Base-by-base conservation (phyloP, 2,329 filamentous ascomycete species). In the Alternaria conjuncta region DNA sequence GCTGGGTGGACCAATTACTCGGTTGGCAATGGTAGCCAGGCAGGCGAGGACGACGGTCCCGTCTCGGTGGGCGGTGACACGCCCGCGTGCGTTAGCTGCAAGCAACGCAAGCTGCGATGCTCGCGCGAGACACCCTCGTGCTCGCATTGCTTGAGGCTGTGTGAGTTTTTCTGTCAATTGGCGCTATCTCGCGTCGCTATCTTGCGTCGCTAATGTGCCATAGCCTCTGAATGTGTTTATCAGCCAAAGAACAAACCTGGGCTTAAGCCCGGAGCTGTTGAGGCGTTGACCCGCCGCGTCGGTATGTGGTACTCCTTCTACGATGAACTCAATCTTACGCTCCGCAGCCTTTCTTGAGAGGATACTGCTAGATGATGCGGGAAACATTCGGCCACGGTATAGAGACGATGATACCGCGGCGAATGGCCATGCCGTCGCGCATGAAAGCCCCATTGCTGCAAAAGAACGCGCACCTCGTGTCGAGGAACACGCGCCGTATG, bases 201-300 rank as follows among this genome's bases (percentile, higher is more conserved):
- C 15, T 28, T 49, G 13, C 41, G 12, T 61, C 49, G 45, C 68
- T 74, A 60, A 73, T 45, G 49, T 41, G 9, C 10, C 25, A 18
- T 28, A 78, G 75, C 70, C 4, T 73, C 75, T 6, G 70, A 72
- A 21, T 78, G 75, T 50, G 63, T 72, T 6, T 78, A 78, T 46
- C 69, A 70, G 23, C 71, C 76, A 25, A 78, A 76, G 59, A 75
- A 77, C 36, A 78, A 77, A 60, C 76, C 76, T 7, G 76, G 76
- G 2, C 61, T 78, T 18, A 78, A 78, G 57, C 71, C 75, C 13
- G 76, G 76, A 11, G 76, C 76, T 11, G 68, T 78, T 20, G 76
- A 78, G 54, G 76, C 73, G 21, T 71, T 78, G 64, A 72, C 75
- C 26, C 72, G 75, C 50, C 76, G 76, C 58, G 74, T 78, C 9